Evolutionary conservation across 495 filamentous ascomycete species (phyloP).

Genomic region (Oidiodendron maius): DNA sequence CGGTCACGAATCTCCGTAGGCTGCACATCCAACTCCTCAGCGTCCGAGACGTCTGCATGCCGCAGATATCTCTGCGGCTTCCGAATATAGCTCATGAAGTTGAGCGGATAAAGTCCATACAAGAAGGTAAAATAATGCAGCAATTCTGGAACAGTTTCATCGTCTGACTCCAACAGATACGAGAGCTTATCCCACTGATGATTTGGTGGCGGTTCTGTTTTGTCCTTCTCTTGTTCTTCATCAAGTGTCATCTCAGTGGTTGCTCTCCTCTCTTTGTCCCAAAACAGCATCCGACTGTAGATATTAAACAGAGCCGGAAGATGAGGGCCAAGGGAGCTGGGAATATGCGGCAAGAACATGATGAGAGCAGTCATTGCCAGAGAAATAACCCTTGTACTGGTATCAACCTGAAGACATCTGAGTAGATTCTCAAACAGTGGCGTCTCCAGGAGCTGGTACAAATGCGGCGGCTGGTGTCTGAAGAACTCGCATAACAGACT

Average conservation of each 20-base stretch:
- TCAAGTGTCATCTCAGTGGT: neutral
- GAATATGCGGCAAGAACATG: constrained; percentile 73
- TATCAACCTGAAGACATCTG: constrained; percentile 64
- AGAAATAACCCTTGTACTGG: constrained; percentile 60
- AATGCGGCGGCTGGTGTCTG: constrained; percentile 61
- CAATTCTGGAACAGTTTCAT: constrained; percentile 61
- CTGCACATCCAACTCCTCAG: constrained; percentile 65
- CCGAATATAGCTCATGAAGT: constrained; percentile 69
- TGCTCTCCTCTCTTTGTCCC: constrained; percentile 45
- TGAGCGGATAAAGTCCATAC: constrained; percentile 75
- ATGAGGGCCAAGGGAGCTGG: constrained; percentile 53
- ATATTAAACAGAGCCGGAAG: constrained; percentile 68
- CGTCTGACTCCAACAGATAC: constrained; percentile 49
- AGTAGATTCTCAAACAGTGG: constrained; percentile 60
- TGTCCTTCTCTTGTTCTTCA: constrained; percentile 9
- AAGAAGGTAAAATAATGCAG: constrained; percentile 71
- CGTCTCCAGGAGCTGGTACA: constrained; percentile 62
- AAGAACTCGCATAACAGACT: constrained; percentile 60
- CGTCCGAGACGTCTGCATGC: constrained; percentile 51
- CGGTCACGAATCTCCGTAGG: constrained; percentile 62
- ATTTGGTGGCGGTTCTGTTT: neutral
- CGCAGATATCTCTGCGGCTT: constrained; percentile 68
- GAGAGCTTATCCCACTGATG: constrained; percentile 52
- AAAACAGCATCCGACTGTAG: constrained; percentile 67
- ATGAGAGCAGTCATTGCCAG: constrained; percentile 60